A percentile compares a stretch with the other conserved stretches of the same genome.
phyloP scores from a whole-genome alignment of 1,284 basidiomycete genomes.

The Meira miltonrushii region DNA sequence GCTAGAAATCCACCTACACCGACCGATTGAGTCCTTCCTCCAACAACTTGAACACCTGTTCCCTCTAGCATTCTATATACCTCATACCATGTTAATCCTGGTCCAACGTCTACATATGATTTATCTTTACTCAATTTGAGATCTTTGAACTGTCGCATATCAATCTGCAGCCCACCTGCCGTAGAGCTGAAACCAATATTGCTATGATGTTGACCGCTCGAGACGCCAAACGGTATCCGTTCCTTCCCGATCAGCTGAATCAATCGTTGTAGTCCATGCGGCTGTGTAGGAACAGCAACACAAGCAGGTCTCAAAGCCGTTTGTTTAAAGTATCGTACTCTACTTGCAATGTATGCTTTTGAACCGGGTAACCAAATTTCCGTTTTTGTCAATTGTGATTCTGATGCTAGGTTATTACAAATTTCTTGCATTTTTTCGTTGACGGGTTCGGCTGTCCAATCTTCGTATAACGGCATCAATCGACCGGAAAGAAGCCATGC shows the following conservation, averaged over 20 bases:
- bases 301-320: constrained; percentile 18
- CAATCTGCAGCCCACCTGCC: constrained; percentile 26
- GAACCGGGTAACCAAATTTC: too few species aligned
- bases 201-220: constrained; percentile 28
- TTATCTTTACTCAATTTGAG: constrained; percentile 28
- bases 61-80: constrained; percentile 29
- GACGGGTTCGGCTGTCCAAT: too few species aligned
- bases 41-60: constrained; percentile 11
- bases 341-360: too few species aligned
- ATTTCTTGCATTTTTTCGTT: too few species aligned
- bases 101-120: constrained; percentile 30
- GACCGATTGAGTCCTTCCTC: constrained; percentile 33
- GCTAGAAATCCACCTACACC: constrained; percentile 29
- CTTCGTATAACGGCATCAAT: too few species aligned
- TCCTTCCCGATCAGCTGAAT: constrained; percentile 27
- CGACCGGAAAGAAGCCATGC: too few species aligned
- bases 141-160: constrained; percentile 25
- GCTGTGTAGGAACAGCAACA: constrained; percentile 23
- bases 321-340: too few species aligned
- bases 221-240: constrained; percentile 30
- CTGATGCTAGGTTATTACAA: too few species aligned
- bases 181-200: constrained; percentile 38
- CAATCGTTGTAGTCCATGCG: constrained; percentile 22
- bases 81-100: constrained; percentile 32
- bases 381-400: too few species aligned